Base-by-base conservation (phyloP, 805 yeast genomes). In the Metschnikowia picachoensis region DNA sequence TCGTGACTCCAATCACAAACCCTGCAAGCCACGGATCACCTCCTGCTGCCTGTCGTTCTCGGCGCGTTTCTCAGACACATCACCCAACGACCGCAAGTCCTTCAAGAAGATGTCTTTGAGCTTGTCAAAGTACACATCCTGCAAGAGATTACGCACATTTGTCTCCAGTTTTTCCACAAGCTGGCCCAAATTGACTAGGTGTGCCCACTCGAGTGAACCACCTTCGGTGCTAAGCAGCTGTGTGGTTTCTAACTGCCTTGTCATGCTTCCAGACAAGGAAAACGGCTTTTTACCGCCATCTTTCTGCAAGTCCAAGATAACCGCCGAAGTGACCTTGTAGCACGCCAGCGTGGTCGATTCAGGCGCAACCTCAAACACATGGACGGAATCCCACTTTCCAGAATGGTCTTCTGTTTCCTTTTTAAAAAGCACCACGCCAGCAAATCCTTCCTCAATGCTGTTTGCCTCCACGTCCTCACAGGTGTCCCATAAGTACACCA, bases 41-140 rank as follows among this genome's bases (percentile, higher is more conserved):
- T 70, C 72, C 25, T 62, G 51, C 14, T 72, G 76, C 49, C 58
- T 66, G 37, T 48, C 44, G 31, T 62, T 61, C 35, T 68, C 73
- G 32, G 51, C 57, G 36, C 60, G 62, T 51, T 66, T 61, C 10
- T 55, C 63, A 15, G 59, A 53, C 28, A 63, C 53, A 49, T 68
- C 72, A 12, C 73, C 73, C 17, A 68, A 56, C 15, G 69, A 61
- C 44, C 77, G 56, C 54, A 72, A 64, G 53, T 72, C 77, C 52
- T 68, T 72, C 58, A 70, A 63, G 55, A 91, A 73, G 41, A 94
- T 84, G 60, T 92, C 97, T 60, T 87, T 82, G 15, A 96, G 87
- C 71, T 92, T 92, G 58, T 95, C 97, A 61, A 92, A 92, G 64
- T 92, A 92, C 27, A 92, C 97, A 52, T 89, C 96, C 64, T 92